A percentile compares a stretch with the other conserved stretches of the same genome.
phyloP scores from a whole-genome alignment of 1,139 yeast species.

The Petasospora fabianii region DNA sequence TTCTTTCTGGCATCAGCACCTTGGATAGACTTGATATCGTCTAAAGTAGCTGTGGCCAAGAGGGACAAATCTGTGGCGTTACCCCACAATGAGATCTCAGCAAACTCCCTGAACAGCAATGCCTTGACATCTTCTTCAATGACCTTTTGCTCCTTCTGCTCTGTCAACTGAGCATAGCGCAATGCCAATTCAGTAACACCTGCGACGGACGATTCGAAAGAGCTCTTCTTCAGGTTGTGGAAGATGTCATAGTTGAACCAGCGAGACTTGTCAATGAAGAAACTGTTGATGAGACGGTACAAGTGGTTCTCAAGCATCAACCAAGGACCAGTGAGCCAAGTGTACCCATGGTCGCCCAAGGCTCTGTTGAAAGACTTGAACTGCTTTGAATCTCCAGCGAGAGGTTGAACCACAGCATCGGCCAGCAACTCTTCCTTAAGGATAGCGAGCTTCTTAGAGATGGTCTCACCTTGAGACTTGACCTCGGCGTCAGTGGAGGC shows the following conservation, averaged over 20 bases:
- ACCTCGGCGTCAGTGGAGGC: constrained; percentile 23
- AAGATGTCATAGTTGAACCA: constrained; percentile 74
- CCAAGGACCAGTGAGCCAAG: constrained; percentile 95
- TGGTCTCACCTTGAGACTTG: constrained; percentile 30
- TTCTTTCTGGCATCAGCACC: constrained; percentile 83
- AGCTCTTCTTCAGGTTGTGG: constrained; percentile 59
- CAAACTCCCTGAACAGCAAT: constrained; percentile 66
- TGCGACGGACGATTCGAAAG: constrained; percentile 68
- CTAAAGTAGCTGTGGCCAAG: constrained; percentile 77
- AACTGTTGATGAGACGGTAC: constrained; percentile 60
- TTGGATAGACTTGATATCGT: constrained; percentile 86
- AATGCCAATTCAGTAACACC: constrained; percentile 84
- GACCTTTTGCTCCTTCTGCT: constrained; percentile 28
- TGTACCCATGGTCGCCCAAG: constrained; percentile 33
- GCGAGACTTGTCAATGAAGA: constrained; percentile 36
- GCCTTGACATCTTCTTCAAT: constrained; percentile 17
- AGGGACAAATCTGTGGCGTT: constrained; percentile 94
- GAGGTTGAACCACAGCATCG: constrained; percentile 41
- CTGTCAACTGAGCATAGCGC: constrained; percentile 52
- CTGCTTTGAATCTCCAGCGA: constrained; percentile 43
- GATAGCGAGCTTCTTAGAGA: constrained; percentile 36
- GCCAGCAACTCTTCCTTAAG: constrained; percentile 37
- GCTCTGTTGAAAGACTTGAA: constrained; percentile 51
- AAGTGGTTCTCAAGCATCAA: constrained; percentile 79
- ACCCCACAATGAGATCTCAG: constrained; percentile 94